These are phyloP conservation scores for Aspergillus egyptiacus DNA, from an alignment of 495 filamentous ascomycete species.

Conservation along the genomic window DNA sequence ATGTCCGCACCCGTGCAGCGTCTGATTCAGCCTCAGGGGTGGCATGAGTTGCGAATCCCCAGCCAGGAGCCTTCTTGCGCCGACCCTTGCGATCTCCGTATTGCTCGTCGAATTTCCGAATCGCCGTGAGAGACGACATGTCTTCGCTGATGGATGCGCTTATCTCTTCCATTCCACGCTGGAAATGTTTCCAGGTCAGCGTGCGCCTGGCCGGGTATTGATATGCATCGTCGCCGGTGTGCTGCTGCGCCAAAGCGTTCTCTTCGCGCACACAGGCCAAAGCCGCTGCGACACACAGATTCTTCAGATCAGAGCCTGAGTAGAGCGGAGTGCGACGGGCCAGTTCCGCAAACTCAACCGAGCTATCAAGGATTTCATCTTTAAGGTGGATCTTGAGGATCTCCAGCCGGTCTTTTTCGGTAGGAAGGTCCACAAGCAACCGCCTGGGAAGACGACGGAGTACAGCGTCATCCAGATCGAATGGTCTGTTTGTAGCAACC, in stretches of 20 bases:
- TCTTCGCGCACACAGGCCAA: conserved; percentile 84
- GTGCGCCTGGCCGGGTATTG: conserved; percentile 62
- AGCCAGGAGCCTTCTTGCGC: conserved; percentile 51
- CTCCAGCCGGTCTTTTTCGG: conserved; percentile 64
- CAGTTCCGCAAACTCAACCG: conserved; percentile 64
- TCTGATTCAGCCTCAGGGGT: conserved; percentile 24
- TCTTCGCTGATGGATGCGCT: conserved; percentile 91
- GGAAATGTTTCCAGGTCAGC: conserved; percentile 65
- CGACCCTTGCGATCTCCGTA: conserved; percentile 82
- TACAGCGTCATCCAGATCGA: conserved; percentile 92
- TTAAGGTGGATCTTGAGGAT: conserved; percentile 84
- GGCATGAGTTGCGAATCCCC: conserved; percentile 36
- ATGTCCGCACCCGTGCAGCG: conserved; percentile 38
- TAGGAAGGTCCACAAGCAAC: conserved; percentile 82
- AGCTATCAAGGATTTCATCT: conserved; percentile 61
- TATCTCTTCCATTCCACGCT: conserved; percentile 81
- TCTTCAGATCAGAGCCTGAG: conserved; percentile 95
- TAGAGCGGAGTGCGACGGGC: conserved; percentile 82
- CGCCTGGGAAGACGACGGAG: conserved; percentile 74
- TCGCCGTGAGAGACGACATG: conserved; percentile 78
- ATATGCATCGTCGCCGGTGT: conserved; percentile 45
- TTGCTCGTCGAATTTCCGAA: conserved; percentile 93
- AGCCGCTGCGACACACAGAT: conserved; percentile 83
- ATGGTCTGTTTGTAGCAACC: conserved; percentile 96
- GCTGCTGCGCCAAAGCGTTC: conserved; percentile 54